phyloP scores from a whole-genome alignment of 768 basidiomycete genomes.

The Russula sp. region DNA sequence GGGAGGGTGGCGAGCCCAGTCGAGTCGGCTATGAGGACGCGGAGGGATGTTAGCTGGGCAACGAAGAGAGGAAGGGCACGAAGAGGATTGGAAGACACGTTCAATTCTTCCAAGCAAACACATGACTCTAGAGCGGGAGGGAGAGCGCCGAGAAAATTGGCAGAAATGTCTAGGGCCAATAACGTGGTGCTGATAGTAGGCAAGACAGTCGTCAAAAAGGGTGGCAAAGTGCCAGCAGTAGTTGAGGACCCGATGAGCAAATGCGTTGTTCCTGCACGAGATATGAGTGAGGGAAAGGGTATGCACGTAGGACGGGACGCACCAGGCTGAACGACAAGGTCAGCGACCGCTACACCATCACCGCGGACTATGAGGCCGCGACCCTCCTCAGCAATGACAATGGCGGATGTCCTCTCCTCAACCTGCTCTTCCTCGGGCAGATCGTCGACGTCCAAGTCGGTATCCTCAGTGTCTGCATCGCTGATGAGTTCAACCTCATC shows the following conservation, averaged over 20 bases:
- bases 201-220: constrained; percentile 61
- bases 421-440: constrained; percentile 39
- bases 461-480: constrained; percentile 43
- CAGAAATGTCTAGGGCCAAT: constrained; percentile 89
- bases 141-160: constrained; percentile 76
- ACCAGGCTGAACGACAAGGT: constrained; percentile 71
- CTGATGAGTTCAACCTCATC: constrained; percentile 57
- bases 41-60: constrained; percentile 63
- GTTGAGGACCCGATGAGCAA: constrained; percentile 77
- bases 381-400: constrained; percentile 77
- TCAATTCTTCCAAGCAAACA: constrained; percentile 81
- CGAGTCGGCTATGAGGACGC: constrained; percentile 88
- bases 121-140: constrained; percentile 81
- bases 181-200: constrained; percentile 71
- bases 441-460: constrained; percentile 38
- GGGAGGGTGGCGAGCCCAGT: constrained; percentile 78
- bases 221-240: constrained; percentile 70
- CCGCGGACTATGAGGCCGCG: constrained; percentile 76
- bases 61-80: constrained; percentile 89
- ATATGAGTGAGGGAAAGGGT: neutral
- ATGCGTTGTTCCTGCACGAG: constrained; percentile 77
- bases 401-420: constrained; percentile 69
- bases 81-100: constrained; percentile 86
- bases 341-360: constrained; percentile 49
- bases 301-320: constrained; percentile 29